phyloP scores from a whole-genome alignment of 1,284 basidiomycete species.

The Malassezia yamatoensis region DNA sequence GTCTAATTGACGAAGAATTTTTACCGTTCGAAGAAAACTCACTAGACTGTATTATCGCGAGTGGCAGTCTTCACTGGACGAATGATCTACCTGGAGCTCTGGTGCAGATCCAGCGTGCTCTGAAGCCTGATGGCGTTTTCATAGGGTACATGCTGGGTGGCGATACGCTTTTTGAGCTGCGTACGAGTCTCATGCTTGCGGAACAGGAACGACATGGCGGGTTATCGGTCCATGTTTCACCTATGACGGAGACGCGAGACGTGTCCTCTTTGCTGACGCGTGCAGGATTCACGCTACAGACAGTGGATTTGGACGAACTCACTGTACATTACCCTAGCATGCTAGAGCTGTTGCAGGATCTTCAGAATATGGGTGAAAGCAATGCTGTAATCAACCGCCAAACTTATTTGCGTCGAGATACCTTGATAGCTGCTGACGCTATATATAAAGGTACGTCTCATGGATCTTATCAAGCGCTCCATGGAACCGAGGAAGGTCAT shows the following conservation, averaged over 20 bases:
- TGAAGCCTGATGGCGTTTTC: constrained; percentile 88
- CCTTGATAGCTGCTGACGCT: constrained; percentile 75
- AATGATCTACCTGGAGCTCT: constrained; percentile 92
- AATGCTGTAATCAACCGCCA: constrained; percentile 67
- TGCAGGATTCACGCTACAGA: constrained; percentile 85
- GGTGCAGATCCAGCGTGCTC: constrained; percentile 72
- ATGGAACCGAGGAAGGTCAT: constrained; percentile 55
- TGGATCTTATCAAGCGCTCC: constrained; percentile 55
- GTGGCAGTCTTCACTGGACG: constrained; percentile 87
- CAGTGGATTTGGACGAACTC: constrained; percentile 90
- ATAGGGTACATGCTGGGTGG: constrained; percentile 89
- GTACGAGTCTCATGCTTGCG: constrained; percentile 80
- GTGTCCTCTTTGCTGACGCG: constrained; percentile 57
- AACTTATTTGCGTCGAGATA: constrained; percentile 68
- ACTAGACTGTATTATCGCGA: constrained; percentile 84
- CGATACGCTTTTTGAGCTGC: constrained; percentile 88
- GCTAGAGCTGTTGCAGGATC: constrained; percentile 88
- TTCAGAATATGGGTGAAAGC: constrained; percentile 89
- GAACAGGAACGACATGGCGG: constrained; percentile 90
- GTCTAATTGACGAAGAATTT: constrained; percentile 38
- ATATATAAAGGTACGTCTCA: constrained; percentile 63
- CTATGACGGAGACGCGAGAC: constrained; percentile 91
- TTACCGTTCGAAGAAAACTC: constrained; percentile 59
- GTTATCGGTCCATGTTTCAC: constrained; percentile 84
- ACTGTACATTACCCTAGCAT: constrained; percentile 83